Evolutionary conservation across 192 early-diverging fungal genomes (phyloP), one percentile per base, ranked within the genome.

Genomic region (Coemansia reversa): DNA sequence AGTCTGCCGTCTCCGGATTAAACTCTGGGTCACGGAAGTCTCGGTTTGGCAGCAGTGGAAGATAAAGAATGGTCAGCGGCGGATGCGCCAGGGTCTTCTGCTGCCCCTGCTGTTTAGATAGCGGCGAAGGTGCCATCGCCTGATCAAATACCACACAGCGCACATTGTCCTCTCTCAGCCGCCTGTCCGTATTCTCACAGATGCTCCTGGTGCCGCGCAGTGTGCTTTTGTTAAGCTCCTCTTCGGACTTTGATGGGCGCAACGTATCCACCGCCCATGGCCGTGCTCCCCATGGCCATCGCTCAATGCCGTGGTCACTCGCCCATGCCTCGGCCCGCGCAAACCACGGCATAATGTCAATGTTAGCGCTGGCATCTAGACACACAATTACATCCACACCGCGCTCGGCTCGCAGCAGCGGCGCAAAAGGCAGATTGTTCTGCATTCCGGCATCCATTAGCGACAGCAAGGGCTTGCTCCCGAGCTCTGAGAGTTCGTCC

Each of bases 361-460:
- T 89, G 55, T 90, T 86, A 7, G 85, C 88, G 63, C 88, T 89
- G 25, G 86, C 74, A 70, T 94, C 92, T 27, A 94, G 79, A 18
- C 86, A 86, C 19, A 94, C 55, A 9, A 91, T 83, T 28, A 91
- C 76, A 71, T 94, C 92, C 2, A 92, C 85, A 19, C 80, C 59
- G 9, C 92, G 84, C 16, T 85, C 87, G 3, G 83, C 76, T 5
- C 89, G 71, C 24, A 89, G 63, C 18, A 93, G 62, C 19, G 90
- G 88, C 23, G 90, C 88, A 45, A 94, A 84, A 0, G 92, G 90
- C 39, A 91, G 74, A 67, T 94, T 92, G 69, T 94, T 94, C 50
- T 91, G 86, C 74, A 88, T 82, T 7, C 89, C 92, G 16, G 90
- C 91, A 72, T 94, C 92, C 76, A 89, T 88, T 45, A 92, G 67